phyloP scores from a whole-genome alignment of 371 early-diverging fungal genomes.

The Mucor circinelloides region DNA sequence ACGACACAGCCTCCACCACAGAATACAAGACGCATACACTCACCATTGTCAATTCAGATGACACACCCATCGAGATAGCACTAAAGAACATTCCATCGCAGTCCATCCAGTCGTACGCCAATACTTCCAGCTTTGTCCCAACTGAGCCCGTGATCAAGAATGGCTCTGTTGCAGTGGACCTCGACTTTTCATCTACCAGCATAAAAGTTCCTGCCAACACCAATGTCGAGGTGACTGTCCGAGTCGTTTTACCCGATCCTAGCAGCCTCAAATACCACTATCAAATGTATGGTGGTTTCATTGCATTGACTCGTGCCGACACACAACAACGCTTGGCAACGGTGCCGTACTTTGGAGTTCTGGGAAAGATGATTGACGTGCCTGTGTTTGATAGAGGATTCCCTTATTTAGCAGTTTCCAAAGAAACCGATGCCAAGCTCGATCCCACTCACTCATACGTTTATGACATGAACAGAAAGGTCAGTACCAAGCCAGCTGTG shows the following conservation, averaged over 20 bases:
- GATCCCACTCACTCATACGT: not conserved
- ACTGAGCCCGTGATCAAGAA: conserved; percentile 26
- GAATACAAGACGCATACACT: conserved; percentile 46
- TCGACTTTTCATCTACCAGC: conserved; percentile 29
- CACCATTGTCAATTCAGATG: conserved; percentile 52
- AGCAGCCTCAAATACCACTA: conserved; percentile 18
- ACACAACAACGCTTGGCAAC: conserved; percentile 27
- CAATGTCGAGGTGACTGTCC: conserved; percentile 38
- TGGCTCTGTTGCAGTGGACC: conserved; percentile 29
- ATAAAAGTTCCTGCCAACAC: conserved; percentile 41
- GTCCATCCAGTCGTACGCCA: conserved; percentile 42
- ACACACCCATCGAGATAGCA: conserved; percentile 11
- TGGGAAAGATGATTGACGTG: conserved; percentile 49
- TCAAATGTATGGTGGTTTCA: conserved; percentile 50
- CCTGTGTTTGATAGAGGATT: conserved; percentile 41
- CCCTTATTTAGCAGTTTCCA: conserved; percentile 30
- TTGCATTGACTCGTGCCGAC: conserved; percentile 16
- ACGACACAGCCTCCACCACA: conserved; percentile 57
- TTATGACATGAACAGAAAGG: conserved; percentile 1
- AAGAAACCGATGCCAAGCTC: not conserved
- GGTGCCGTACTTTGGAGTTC: conserved; percentile 60
- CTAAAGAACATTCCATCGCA: conserved; percentile 39
- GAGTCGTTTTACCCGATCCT: conserved; percentile 34
- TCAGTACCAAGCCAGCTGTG: conserved; percentile 18
- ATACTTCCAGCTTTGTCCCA: conserved; percentile 8